These are phyloP conservation scores for Irpex lacteus DNA, from an alignment of 1,284 basidiomycete species.

Conservation along the genomic window DNA sequence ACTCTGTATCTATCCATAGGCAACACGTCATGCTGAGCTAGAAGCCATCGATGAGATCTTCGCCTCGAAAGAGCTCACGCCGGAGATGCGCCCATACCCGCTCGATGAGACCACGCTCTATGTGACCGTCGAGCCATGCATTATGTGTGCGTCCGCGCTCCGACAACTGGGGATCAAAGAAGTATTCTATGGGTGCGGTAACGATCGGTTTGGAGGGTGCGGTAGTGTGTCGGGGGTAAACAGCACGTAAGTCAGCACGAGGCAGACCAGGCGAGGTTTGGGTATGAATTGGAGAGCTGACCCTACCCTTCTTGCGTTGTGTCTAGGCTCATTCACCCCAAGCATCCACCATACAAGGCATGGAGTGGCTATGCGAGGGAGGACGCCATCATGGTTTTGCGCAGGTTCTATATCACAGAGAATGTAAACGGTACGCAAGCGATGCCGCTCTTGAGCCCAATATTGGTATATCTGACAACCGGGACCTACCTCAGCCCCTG, in stretches of 20 bases:
- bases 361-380: conserved; percentile 84
- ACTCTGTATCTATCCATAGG: conserved; percentile 47
- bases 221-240: conserved; percentile 93
- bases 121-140: conserved; percentile 98
- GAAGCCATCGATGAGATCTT: conserved; percentile 95
- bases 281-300: neutral
- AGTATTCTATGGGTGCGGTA: conserved; percentile 93
- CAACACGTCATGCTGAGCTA: conserved; percentile 95
- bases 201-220: conserved; percentile 97
- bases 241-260: conserved; percentile 49
- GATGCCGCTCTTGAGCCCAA: conserved; percentile 7
- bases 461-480: conserved; percentile 8
- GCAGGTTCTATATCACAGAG: conserved; percentile 94
- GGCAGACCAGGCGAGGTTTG: neutral
- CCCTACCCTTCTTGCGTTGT: neutral
- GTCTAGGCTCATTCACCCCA: conserved; percentile 59
- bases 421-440: conserved; percentile 76
- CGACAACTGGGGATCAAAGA: conserved; percentile 90
- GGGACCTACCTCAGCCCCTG: conserved; percentile 52
- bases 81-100: conserved; percentile 51
- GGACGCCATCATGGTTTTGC: conserved; percentile 93
- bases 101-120: conserved; percentile 86
- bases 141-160: conserved; percentile 97
- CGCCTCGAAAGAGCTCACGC: conserved; percentile 55
- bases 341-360: conserved; percentile 75